Conservation (phyloP, 2,329 filamentous ascomycete genomes). For the Aspergillus sp. region DNA sequence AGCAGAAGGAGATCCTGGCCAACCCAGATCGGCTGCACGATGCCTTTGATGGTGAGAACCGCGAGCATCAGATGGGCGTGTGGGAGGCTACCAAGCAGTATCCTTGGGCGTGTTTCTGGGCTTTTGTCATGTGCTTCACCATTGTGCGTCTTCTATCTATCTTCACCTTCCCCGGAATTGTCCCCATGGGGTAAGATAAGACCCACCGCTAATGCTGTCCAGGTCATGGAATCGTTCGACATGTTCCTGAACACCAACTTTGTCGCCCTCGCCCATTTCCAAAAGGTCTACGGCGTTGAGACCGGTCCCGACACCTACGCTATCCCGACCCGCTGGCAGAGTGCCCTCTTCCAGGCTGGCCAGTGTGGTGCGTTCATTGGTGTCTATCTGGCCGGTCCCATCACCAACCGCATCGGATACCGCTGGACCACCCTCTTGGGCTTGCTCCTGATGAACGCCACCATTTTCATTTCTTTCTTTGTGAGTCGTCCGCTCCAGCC, state of each 20-base stretch:
- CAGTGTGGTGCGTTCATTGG: conserved; percentile 60
- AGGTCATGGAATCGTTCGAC: conserved; percentile 53
- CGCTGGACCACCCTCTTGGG: conserved; percentile 57
- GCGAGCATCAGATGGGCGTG: conserved; percentile 42
- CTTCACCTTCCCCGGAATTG: background rate
- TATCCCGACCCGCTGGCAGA: conserved; percentile 50
- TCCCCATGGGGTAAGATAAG: no score
- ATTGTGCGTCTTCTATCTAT: conserved; percentile 38
- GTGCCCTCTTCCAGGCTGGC: conserved; percentile 54
- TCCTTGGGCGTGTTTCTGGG: conserved; percentile 48
- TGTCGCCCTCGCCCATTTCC: conserved; percentile 42
- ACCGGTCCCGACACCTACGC: conserved; percentile 11
- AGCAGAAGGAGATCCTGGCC: conserved; percentile 33
- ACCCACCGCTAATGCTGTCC: background rate
- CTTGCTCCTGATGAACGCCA: conserved; percentile 57
- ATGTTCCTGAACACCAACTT: conserved; percentile 51
- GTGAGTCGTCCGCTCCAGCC: conserved; percentile 24
- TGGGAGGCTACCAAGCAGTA: conserved; percentile 40
- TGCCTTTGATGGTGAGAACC: conserved; percentile 44
- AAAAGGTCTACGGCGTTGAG: conserved; percentile 36
- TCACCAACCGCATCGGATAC: conserved; percentile 59
- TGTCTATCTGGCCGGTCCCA: conserved; percentile 58
- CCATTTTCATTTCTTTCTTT: conserved; percentile 62
- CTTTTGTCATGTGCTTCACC: conserved; percentile 50
- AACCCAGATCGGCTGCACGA: conserved; percentile 41